Evolutionary conservation across 768 basidiomycete genomes (phyloP), one percentile per base, ranked within the genome.

Genomic region (Aureoboletus auriporus): DNA sequence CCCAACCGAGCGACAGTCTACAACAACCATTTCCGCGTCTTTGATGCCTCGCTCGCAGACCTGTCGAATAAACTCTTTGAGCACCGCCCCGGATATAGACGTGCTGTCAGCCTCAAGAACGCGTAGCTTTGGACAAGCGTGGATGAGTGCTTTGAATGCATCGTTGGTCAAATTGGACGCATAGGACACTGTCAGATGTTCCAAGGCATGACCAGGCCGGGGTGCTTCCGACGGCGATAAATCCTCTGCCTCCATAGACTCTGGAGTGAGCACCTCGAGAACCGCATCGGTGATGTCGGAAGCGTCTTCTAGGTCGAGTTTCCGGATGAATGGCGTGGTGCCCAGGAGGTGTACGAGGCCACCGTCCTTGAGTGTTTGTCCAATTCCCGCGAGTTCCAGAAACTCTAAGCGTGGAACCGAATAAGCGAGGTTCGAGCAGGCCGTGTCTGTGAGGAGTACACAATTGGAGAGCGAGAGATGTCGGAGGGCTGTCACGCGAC

Each of bases 281-380:
- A 93, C 76, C 3, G 73, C 68, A 63, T 95, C 91, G 1, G 80
- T 85, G 45, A 93, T 79, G 14, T 83, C 77, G 11, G 68, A 65
- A 6, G 89, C 89, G 54, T 91, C 88, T 61, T 95, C 93, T n/a
- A 96, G 70, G 63, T 96, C 93, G 35, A 95, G 69, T 39, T 79
- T 80, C 46, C 82, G 76, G 40, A 96, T 82, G 51, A 74, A 64
- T 1, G 87, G 87, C 3, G 83, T 84, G 12, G 84, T 85, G 39
- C 67, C 68, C 31, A 96, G 68, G 17, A 96, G 73, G 37, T 75
- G 74, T 14, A 90, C 69, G 7, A 96, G 68, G n/a, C 91, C 92
- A 3, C 78, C 79, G 52, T 89, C 82, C 53, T 75, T 79, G 52
- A 93, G 65, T 39, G 83, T 79, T 11, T 74, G 60, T 11, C 88